phyloP scores from a whole-genome alignment of 371 early-diverging fungal species.

The Encephalitozoon intestinalis region DNA sequence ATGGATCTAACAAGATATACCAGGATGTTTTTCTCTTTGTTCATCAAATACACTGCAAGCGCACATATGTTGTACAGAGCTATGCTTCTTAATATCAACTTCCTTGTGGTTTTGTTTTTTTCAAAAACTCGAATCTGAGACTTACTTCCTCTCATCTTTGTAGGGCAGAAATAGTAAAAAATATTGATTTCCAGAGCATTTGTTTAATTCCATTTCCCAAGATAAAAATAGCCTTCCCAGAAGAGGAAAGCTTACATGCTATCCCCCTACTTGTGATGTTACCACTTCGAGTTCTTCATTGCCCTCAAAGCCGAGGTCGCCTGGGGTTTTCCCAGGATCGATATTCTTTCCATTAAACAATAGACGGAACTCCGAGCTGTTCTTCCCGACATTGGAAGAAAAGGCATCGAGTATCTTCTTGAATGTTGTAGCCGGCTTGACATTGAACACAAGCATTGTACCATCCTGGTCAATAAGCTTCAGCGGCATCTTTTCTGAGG shows the following conservation, averaged over 20 bases:
- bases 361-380: conserved; percentile 38
- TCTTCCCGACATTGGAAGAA: conserved; percentile 26
- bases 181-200: background rate
- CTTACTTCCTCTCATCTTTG: conserved; percentile 32
- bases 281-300: conserved; percentile 47
- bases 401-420: conserved; percentile 47
- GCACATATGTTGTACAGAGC: conserved; percentile 5
- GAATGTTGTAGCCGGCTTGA: conserved; percentile 38
- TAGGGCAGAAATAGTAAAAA: background rate
- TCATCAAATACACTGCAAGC: conserved; percentile 1
- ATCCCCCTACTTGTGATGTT: conserved; percentile 54
- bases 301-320: conserved; percentile 31
- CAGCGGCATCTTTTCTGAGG: conserved; percentile 28
- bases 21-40: background rate
- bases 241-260: background rate
- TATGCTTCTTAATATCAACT: background rate
- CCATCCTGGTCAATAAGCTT: conserved; percentile 33
- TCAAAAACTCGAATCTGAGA: conserved; percentile 24
- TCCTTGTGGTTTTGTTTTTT: conserved; percentile 8
- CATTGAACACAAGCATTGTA: conserved; percentile 37
- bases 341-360: conserved; percentile 44
- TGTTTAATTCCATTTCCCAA: background rate
- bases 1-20: conserved; percentile 5
- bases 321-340: conserved; percentile 20
- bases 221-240: background rate